Evolutionary conservation across 1,139 yeast species (phyloP).

Genomic region (Blastobotrys ciferrii): DNA sequence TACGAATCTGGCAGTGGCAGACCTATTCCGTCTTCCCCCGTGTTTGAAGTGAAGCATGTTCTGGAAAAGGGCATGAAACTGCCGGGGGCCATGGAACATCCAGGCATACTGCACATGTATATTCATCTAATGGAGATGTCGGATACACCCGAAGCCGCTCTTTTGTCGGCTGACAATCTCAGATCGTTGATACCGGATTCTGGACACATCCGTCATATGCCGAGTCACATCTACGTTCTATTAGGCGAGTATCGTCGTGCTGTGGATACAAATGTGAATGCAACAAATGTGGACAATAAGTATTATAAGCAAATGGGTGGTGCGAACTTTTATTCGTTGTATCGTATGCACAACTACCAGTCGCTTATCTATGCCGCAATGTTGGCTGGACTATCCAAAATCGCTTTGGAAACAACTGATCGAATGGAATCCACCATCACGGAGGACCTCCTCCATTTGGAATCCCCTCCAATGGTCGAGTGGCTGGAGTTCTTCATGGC

Average conservation of each 20-base stretch:
- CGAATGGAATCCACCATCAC: constrained; percentile 7
- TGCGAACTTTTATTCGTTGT: constrained; percentile 3
- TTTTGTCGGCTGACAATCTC: constrained; percentile 2
- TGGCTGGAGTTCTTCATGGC: constrained; percentile 8
- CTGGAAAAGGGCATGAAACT: background rate
- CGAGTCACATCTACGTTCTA: constrained; percentile 7
- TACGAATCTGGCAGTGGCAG: background rate
- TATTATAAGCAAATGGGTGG: constrained; percentile 1
- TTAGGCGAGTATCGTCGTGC: constrained; percentile 12
- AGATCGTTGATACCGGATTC: constrained; percentile 6
- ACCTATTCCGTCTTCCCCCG: background rate
- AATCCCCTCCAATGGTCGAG: constrained; percentile 12
- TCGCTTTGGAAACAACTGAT: background rate
- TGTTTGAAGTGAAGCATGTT: background rate
- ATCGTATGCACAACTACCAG: constrained; percentile 8
- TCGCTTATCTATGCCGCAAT: constrained; percentile 11
- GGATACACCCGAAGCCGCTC: constrained; percentile 2
- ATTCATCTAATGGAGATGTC: constrained; percentile 8
- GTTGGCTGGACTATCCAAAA: constrained; percentile 5
- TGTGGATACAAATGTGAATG: background rate
- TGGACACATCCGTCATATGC: constrained; percentile 11
- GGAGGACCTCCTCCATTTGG: constrained; percentile 6
- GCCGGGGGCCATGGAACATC: constrained; percentile 5
- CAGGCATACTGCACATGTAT: constrained; percentile 5
- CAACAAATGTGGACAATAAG: constrained; percentile 2